Evolutionary conservation across 495 filamentous ascomycete genomes (phyloP), one percentile per base, ranked within the genome.

Genomic region (Hypoxylon intermedium): DNA sequence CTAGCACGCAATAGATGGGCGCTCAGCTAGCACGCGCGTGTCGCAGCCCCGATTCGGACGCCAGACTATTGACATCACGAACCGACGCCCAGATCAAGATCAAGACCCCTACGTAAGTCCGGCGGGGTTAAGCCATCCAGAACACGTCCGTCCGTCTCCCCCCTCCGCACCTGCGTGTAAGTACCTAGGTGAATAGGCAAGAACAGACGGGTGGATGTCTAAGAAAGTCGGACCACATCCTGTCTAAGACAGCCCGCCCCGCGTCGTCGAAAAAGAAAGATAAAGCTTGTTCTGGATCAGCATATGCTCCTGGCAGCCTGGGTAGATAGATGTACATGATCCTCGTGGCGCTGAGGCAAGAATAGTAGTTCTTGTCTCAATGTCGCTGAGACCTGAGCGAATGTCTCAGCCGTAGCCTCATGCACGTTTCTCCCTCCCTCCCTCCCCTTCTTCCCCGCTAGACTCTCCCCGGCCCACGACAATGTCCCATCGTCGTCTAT

Each of bases 41-140:
- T 45, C 46, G 60, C 47, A 58, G 52, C 52, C 40, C 5, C 52
- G 26, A 53, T 54, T 21, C 53, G 42, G 34, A 42, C 41, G 16
- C 9, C 47, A 36, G 15, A 21, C 49, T 36, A 46, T 33, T 45
- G 51, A 18, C 50, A 40, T 30, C 36, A 44, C 38, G 30, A 40
- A 15, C 37, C n/a, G 13, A 18, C 36, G 15, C 15, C n/a, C 36
- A 18, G 36, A 38, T 38, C 36, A 9, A 15, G 15, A 37, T 11
- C 31, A 33, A 12, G 33, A 36, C 11, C 33, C 33, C 33, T 36
- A 36, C 24, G 4, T 26, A 38, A 7, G 15, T 38, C 36, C 36
- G 36, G 13, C 36, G 15, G 36, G 15, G 13, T 6, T 7, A 4
- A 15, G n/a, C n/a, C n/a, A n/a, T n/a, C n/a, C n/a, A n/a, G n/a